Evolutionary conservation across 2,329 filamentous ascomycete genomes (phyloP).

Genomic region (Raffaelea deltoideospora): DNA sequence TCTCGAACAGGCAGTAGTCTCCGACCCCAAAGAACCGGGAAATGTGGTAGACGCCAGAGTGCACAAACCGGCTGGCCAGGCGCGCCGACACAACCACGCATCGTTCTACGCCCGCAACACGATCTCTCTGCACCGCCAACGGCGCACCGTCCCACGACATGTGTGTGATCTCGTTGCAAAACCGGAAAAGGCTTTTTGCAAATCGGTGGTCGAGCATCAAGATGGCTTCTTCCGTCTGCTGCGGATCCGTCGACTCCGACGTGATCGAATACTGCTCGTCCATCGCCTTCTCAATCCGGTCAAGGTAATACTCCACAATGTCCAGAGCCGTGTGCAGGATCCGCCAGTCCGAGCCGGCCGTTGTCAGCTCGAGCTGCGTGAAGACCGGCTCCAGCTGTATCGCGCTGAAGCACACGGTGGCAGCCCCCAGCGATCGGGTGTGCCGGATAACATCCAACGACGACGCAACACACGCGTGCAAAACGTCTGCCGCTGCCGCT

Average conservation of each 20-base stretch:
- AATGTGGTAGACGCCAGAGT: conserved; percentile 27
- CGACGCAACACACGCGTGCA: conserved; percentile 30
- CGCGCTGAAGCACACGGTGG: conserved; percentile 33
- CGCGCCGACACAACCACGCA: conserved; percentile 28
- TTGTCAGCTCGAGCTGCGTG: conserved; percentile 26
- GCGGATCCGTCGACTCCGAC: conserved; percentile 13
- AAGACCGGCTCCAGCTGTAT: conserved; percentile 37
- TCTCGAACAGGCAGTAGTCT: conserved; percentile 35
- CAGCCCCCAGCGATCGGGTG: conserved; percentile 28
- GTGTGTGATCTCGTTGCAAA: conserved; percentile 14
- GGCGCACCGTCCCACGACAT: conserved; percentile 3
- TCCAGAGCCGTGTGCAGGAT: conserved; percentile 29
- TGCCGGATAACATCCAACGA: conserved; percentile 36
- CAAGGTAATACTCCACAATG: conserved; percentile 31
- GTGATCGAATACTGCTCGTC: conserved; percentile 24
- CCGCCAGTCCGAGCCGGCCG: conserved; percentile 30
- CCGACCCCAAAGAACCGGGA: conserved; percentile 29
- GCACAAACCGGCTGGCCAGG: conserved; percentile 28
- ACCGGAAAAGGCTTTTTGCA: conserved; percentile 29
- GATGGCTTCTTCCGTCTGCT: conserved; percentile 31
- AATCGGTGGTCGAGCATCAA: conserved; percentile 34
- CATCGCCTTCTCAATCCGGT: conserved; percentile 23
- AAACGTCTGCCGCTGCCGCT: conserved; percentile 34
- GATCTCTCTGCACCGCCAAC: not conserved
- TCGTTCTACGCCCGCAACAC: conserved; percentile 24